Evolutionary conservation across 306 rosid genomes (phyloP), one percentile per base, ranked within the genome.

Genomic region (Arachis stenosperma): DNA sequence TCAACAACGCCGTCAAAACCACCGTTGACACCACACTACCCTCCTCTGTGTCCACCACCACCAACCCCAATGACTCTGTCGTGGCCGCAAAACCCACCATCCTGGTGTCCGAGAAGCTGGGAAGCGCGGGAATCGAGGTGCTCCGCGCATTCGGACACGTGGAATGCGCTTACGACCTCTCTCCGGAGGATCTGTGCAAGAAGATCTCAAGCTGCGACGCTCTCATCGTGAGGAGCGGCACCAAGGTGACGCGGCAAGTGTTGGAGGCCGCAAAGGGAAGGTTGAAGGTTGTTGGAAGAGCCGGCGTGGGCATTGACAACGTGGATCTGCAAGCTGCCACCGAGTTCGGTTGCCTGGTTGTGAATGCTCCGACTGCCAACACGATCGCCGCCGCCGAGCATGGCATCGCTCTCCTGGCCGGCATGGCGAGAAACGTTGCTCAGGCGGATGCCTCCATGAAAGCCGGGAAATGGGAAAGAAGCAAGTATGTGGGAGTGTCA

Each of bases 281-380:
- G 73, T 70, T 93, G 83, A 90, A 86, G 82, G 98, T 93, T 6
- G 98, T 93, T 12, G 97, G 98, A 2, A 87, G 97, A 61, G 98
- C 98, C 5, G 98, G 98, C 0, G 97, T 93, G 10, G 97, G 98
- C 0, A 93, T 93, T 33, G 98, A 93, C 82, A 91, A 93, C 73
- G 98, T 91, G 58, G 96, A 93, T 88, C 96, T 93, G 59, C 90
- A 86, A 46, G 93, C 98, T 2, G 97, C 98, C 8, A 93, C 98
- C 0, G 97, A 93, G 59, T 89, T 82, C 33, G 96, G 98, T 2
- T 91, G 98, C 50, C 84, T 91, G 1, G 96, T 93, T 2, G 98
- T 93, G 1, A 93, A 93, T 67, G 98, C 94, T 0, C 97, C 98
- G 0, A 93, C 97, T 0, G 97, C 98, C 5, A 93, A 93, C 64